Evolutionary conservation across 2,329 filamentous ascomycete species (phyloP).

Genomic region (Aspergillus sp.): DNA sequence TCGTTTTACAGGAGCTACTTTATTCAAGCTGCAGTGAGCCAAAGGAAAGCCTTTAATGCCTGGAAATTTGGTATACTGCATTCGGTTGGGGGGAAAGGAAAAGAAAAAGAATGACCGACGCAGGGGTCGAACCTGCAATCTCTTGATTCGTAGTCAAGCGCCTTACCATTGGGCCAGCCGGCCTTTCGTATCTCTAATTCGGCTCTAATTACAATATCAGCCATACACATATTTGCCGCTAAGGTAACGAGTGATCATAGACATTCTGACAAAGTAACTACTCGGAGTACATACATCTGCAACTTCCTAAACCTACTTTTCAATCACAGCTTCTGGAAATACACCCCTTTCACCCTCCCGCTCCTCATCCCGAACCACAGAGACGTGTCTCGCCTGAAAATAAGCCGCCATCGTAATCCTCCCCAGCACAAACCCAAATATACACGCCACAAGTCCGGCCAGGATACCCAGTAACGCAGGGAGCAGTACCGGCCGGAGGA

Average conservation of each 20-base stretch:
- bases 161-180: conserved; percentile 43
- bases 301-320: no score
- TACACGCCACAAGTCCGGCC: conserved; percentile 29
- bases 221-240: no score
- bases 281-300: no score
- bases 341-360: conserved; percentile 6
- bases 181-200: conserved; percentile 4
- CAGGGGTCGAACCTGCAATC: conserved; percentile 43
- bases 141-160: conserved; percentile 47
- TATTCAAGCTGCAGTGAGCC: background rate
- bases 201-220: no score
- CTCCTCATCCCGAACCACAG: no score
- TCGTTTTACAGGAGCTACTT: background rate
- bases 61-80: no score
- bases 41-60: background rate
- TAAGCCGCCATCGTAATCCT: conserved; percentile 11
- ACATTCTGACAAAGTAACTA: no score
- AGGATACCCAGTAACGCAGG: conserved; percentile 31
- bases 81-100: background rate
- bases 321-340: no score
- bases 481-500: conserved; percentile 30
- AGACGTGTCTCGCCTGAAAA: conserved; percentile 1
- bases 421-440: conserved; percentile 32
- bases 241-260: no score
- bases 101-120: conserved; percentile 27